Evolutionary conservation across 306 rosid species (phyloP), one percentile per base, ranked within the genome.

Genomic region (Hylodesmum podocarpum): DNA sequence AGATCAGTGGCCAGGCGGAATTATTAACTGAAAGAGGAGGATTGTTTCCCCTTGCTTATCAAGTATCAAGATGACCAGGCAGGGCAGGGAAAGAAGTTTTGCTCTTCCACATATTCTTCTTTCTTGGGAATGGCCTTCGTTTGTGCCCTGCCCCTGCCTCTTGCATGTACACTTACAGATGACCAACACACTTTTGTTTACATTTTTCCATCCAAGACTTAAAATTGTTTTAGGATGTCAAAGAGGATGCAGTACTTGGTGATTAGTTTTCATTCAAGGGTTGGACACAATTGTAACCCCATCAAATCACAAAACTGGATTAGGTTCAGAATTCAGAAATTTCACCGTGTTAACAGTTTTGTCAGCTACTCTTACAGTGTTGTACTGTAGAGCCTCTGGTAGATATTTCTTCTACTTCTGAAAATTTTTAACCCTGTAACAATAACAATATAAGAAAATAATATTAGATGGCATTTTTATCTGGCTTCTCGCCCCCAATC

Each of bases 21-120:
- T 57, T 59, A 72, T 72, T 28, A 21, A 68, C 53, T 80, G 84
- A 72, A 89, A 72, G 87, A 64, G 43, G 86, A 83, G 77, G 85
- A 74, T 84, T n/a, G 57, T 79, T 58, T 72, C 64, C 7, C 84
- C 71, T 58, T 66, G 37, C 37, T 61, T 59, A 37, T 66, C 83
- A 67, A 63, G 55, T 59, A 37, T 66, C 83, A 67, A 63, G 55
- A 24, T 47, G 41, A 51, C 43, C 83, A 49, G 66, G 64, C 80
- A 74, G 87, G 74, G 64, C 80, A 5, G 33, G 15, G 43, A 34
- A 75, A 59, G 24, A 29, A 59, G 14, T 3, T 43, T 34, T 9
- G 24, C 63, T 49, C 47, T 47, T 41, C 54, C 57, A 7, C 50
- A 18, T 1, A 51, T 68, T 70, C 64, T 67, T 71, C 34, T 65